phyloP scores from a whole-genome alignment of 345 rosid genomes.

The Citropsis articulata region DNA sequence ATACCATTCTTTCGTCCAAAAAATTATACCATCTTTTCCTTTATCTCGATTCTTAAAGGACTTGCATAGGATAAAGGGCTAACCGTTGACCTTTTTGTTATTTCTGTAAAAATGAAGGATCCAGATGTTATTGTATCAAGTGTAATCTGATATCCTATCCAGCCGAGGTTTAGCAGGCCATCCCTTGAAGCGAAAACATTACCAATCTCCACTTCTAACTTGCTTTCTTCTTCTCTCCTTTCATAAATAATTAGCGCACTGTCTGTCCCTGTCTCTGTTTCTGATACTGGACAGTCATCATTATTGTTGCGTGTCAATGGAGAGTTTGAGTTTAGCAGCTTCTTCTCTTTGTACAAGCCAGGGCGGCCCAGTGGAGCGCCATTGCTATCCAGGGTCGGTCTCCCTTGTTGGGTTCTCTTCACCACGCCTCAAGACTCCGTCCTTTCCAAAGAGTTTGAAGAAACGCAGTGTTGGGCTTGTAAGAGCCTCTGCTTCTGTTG shows the following conservation, averaged over 20 bases:
- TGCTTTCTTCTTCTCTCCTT: neutral
- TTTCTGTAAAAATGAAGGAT: neutral
- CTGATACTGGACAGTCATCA: neutral
- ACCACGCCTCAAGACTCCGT: constrained; percentile 30
- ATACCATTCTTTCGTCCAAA: too few relatives aligned
- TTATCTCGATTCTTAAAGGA: too few relatives aligned
- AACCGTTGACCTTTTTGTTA: neutral
- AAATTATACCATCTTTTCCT: too few relatives aligned
- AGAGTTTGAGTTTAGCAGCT: constrained; percentile 16
- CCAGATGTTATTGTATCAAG: neutral
- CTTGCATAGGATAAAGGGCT: too few relatives aligned
- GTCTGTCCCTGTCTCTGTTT: neutral
- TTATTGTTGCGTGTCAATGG: constrained; percentile 24
- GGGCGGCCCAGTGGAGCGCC: constrained; percentile 17
- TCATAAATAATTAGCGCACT: neutral
- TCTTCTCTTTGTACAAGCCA: constrained; percentile 28
- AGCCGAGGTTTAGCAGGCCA: neutral
- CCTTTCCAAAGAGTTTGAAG: constrained; percentile 28
- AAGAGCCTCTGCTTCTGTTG: constrained; percentile 70
- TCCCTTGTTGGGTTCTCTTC: constrained; percentile 52
- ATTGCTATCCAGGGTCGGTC: constrained; percentile 41
- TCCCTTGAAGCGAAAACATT: constrained; percentile 9
- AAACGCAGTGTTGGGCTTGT: constrained; percentile 28
- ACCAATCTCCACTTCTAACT: neutral
- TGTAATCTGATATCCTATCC: constrained; percentile 13